Base-by-base conservation (phyloP, 345 rosid genomes). In the Lepidium africanum region DNA sequence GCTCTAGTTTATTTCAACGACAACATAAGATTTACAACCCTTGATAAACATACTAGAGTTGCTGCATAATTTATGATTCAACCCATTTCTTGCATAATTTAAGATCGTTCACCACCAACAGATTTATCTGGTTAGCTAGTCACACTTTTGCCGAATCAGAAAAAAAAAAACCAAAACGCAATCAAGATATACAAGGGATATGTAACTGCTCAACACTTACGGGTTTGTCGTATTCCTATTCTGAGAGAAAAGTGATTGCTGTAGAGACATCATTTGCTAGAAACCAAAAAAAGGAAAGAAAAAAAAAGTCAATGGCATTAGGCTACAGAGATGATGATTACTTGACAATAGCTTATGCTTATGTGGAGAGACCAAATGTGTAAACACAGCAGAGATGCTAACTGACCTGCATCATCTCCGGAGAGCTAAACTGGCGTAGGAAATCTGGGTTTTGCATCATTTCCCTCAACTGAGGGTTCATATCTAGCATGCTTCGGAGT, bases 361-460 rank as follows among this genome's bases (percentile, higher is more conserved):
- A 8, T 43, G 10, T 40, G 16, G 38, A 40, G 2, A 33, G 15
- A 19, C 42, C 41, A 15, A 11, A n/a, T 73, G 50, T 36, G 40
- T 52, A 37, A 71, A 54, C 54, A 67, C 38, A 46, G 16, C 32
- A 59, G 54, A 62, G 59, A 55, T n/a, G 42, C 4, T 32, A 70
- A 61, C 69, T 40, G 9, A 84, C 97, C 95, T 90, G 97, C 86
- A 86, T 81, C 36, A 83, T 75, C 75, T 85, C 95, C 7, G 97
- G 95, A 30, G 88, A 84, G 73, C 84, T 83, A 63, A 90, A 73
- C 77, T 82, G 87, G 6, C 90, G 94, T 49, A 86, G 84, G 75
- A 86, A 73, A 41, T 87, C 97, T 5, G 92, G 92, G 69, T 86
- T 90, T 81, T 87, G 97, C 95, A 87, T 79, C 87, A 87, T 90